These are phyloP conservation scores for Fusarium sp. DNA, from an alignment of 2,329 filamentous ascomycete genomes.

Conservation along the genomic window DNA sequence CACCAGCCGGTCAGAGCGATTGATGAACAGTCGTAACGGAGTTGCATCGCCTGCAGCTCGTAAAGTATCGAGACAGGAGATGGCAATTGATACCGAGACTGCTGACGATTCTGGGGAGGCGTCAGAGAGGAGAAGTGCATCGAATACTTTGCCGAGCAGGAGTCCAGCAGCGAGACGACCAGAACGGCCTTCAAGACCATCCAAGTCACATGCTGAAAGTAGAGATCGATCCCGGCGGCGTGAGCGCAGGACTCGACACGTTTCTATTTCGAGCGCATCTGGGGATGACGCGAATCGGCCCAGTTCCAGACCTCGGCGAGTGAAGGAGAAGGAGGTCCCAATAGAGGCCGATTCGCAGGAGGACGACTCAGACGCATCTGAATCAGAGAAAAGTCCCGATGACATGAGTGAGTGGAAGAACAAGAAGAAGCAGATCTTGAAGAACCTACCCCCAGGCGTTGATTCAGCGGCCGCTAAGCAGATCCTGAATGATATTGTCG, in stretches of 20 bases:
- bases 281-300: conserved; percentile 45
- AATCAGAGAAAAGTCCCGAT: conserved; percentile 57
- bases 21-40: conserved; percentile 15
- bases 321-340: conserved; percentile 52
- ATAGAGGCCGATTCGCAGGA: conserved; percentile 63
- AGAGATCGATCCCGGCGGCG: conserved; percentile 41
- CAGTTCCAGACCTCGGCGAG: conserved; percentile 44
- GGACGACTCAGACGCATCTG: conserved; percentile 61
- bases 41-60: conserved; percentile 32
- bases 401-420: conserved; percentile 71
- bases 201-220: conserved; percentile 32
- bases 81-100: conserved; percentile 26
- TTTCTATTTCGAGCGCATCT: conserved; percentile 48
- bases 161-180: conserved; percentile 36
- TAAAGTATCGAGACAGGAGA: conserved; percentile 40
- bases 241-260: conserved; percentile 37
- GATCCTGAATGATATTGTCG: conserved; percentile 95
- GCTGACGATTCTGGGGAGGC: conserved; percentile 44
- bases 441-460: conserved; percentile 84
- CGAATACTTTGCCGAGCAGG: conserved; percentile 36
- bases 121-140: conserved; percentile 36
- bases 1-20: conserved; percentile 37
- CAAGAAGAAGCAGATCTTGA: conserved; percentile 76
- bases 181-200: conserved; percentile 25
- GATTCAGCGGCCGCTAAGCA: conserved; percentile 88